Evolutionary conservation across 2,329 filamentous ascomycete species (phyloP), one percentile per base, ranked within the genome.

Genomic region (Drechslerella stenobrocha): DNA sequence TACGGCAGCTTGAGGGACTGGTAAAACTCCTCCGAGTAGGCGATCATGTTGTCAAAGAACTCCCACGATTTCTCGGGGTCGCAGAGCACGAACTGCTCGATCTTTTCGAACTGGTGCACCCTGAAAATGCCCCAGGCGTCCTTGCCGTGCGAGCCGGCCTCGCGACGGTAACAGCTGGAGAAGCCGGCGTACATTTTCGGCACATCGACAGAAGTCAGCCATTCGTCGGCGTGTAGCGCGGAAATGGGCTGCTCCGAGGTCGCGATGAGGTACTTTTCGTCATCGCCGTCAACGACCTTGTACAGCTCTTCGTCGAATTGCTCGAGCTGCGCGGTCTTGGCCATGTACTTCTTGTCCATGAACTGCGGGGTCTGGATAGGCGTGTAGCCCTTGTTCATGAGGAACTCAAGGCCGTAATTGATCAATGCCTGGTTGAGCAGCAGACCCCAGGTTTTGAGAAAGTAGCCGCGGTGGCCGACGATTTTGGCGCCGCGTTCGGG

Each of bases 41-140:
- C 79, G 74, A 96, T 92, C 93, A 98, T 98, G 70, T 88, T 82
- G 58, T 98, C 90, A 73, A 97, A 96, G 65, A 87, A 86, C 75
- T 95, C 84, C 90, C 90, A 97, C 47, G 89, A 95, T 74, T 92
- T 86, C 74, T 96, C 90, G 0, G 90, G 90, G 73, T 95, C 88
- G 70, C 87, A 87, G 73, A 88, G 81, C 66, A 89, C 79, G 75
- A 90, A 92, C 79, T 90, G 88, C 75, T 91, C 87, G 53, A 89
- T 83, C 83, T 95, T 96, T 77, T 97, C 92, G 74, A 97, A 98
- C 77, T 98, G 92, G 77, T 98, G 93, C 24, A 97, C 91, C 71
- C 93, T 87, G 83, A 96, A 98, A 70, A 97, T 90, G 59, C 93
- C 93, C 93, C 93, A 98, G 1, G 92, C 92, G 76, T 98, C 90